Base-by-base conservation (phyloP, 257 asterid genomes). In the Solanum etuberosum region DNA sequence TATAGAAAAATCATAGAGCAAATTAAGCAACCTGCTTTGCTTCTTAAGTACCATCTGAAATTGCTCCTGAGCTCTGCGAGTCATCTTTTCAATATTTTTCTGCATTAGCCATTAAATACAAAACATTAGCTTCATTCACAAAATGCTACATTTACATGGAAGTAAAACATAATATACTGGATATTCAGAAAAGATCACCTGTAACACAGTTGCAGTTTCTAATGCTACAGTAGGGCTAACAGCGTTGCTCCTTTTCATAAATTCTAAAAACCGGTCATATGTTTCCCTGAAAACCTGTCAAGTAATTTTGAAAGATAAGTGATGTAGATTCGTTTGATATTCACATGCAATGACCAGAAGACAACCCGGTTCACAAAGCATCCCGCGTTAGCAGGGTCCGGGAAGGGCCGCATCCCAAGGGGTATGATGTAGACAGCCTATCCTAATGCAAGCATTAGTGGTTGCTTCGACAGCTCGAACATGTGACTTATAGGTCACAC, bases 31-130 rank as follows among this genome's bases (percentile, higher is more conserved):
- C 99, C 99, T 94, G 98, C 97, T 95, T 90, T 94, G 99, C 92
- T 96, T 98, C 92, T 97, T 97, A 67, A 97, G 90, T 72, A 94
- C 99, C 98, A 96, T 95, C 88, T 97, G 99, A 90, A 97, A 92
- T 90, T 97, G 99, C 92, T 97, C 99, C 90, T 97, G 99, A 82
- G 99, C 99, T 93, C 93, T 94, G 86, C 98, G 95, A 82, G 99
- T 97, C 90, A 97, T 98, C 90, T 92, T 94, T 91, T 94, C 99
- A 91, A 97, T 91, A 90, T 94, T 97, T 87, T 96, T 93, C 99
- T 97, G 99, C 88, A 81, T 87, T 63, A 85, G 88, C 43, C 51
- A 76, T 88, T 65, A 81, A 83, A 85, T 67, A 78, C 51, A 86
- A 86, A 89, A 59, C 87, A 85, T 94, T 89, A 92, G 91, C 91